Evolutionary conservation across 768 basidiomycete genomes (phyloP).

Genomic region (Amanita rubescens): DNA sequence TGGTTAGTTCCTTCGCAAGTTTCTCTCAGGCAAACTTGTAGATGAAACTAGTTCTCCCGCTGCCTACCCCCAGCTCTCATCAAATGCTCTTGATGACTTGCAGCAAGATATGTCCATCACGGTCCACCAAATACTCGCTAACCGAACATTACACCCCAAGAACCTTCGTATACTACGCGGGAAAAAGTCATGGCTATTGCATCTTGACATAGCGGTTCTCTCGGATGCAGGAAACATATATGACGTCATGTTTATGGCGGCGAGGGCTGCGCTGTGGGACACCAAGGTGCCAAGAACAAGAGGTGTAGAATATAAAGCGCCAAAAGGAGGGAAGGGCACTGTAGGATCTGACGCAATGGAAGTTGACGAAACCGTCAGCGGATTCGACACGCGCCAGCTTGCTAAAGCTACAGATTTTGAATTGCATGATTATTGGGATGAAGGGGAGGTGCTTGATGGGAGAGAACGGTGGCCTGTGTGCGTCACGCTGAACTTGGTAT

Average conservation of each 20-base stretch:
- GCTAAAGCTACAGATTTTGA: conserved; percentile 71
- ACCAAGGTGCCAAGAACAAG: conserved; percentile 73
- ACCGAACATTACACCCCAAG: conserved; percentile 55
- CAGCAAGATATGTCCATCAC: conserved; percentile 65
- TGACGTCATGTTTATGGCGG: conserved; percentile 75
- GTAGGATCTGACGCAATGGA: conserved; percentile 42
- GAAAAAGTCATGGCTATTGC: conserved; percentile 69
- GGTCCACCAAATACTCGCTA: conserved; percentile 56
- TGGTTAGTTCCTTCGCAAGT: conserved; percentile 51
- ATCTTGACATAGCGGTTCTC: conserved; percentile 69
- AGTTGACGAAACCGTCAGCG: conserved; percentile 43
- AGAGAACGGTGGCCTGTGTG: conserved; percentile 68
- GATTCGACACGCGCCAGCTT: conserved; percentile 50
- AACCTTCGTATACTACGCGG: conserved; percentile 55
- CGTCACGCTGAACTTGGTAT: conserved; percentile 70
- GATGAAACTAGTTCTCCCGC: conserved; percentile 62
- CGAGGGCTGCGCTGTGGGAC: conserved; percentile 74
- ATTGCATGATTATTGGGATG: conserved; percentile 82
- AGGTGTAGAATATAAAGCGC: conserved; percentile 58
- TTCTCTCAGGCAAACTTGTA: not conserved
- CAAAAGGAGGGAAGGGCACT: conserved; percentile 13
- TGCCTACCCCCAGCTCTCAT: conserved; percentile 66
- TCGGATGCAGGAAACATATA: conserved; percentile 68
- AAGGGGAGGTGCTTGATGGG: conserved; percentile 60
- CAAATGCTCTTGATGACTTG: conserved; percentile 63